Evolutionary conservation across 139 green algal species (phyloP), one percentile per base, ranked within the genome.

Genomic region (Mesotaenium endlicherianum): DNA sequence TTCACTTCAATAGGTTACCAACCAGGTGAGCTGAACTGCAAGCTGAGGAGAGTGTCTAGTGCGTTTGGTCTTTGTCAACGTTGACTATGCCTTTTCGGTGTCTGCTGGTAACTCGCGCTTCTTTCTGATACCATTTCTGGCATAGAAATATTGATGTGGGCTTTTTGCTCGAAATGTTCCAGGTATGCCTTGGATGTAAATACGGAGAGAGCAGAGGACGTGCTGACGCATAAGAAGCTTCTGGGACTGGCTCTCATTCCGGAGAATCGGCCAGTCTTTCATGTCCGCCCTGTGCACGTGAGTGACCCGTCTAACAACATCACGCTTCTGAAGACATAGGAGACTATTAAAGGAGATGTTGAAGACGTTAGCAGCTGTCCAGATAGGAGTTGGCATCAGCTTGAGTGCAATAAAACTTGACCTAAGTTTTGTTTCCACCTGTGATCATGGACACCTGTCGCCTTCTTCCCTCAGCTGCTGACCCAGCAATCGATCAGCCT

Each of bases 211-310:
- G 70, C 97, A 17, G 87, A 89, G 30, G 96, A 99, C 70, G 93
- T 99, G 45, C 80, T 98, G 0, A 95, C 91, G 43, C 96, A 99
- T 86, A 97, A 97, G 85, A 83, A 92, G 40, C 91, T 99, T 83
- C 89, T 99, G 44, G 92, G 97, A 69, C 92, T 92, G 68, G 96
- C 95, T 3, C 76, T 92, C 14, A 68, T 85, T 0, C 81, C 79
- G 55, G 74, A 85, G 1, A 86, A 70, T 49, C 49, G 50, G 17
- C 81, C 75, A 41, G 81, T 55, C 17, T 87, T 87, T 44, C 58
- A 71, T 43, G 74, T 87, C 36, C 42, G 81, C 43, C 31, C 81
- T 26, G 81, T 87, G 16, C 81, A 86, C 70, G 81, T 87, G 59
- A n/a, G 40, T 57, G 6, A 64, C 53, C 20, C 26, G 20, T 64